Conservation (phyloP, 2,329 filamentous ascomycete species). For the Neofusicoccum laricinum region DNA sequence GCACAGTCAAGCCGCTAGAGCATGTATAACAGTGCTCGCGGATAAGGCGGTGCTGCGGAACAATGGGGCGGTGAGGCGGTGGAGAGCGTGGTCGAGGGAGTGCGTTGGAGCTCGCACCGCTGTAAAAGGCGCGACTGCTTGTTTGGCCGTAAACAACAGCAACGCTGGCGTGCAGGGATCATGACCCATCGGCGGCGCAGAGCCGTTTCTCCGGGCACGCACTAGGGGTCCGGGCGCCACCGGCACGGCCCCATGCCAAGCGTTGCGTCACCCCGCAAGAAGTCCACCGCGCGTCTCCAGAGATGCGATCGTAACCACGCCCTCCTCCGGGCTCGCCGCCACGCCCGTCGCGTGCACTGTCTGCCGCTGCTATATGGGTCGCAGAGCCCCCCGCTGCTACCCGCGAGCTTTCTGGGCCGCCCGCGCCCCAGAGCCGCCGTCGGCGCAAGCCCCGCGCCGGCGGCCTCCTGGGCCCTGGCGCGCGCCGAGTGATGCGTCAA, state of each 20-base stretch:
- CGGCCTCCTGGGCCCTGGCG: not conserved
- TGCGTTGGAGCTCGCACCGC: constrained; percentile 18
- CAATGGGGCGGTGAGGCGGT: constrained; percentile 32
- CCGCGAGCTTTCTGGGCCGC: not conserved
- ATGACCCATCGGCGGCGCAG: no score
- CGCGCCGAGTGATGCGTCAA: constrained; percentile 8
- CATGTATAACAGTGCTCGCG: constrained; percentile 36
- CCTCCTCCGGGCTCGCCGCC: not conserved
- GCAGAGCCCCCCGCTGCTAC: not conserved
- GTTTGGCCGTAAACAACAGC: constrained; percentile 6
- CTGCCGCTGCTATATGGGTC: constrained; percentile 2
- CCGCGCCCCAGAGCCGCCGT: not conserved
- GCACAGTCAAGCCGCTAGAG: constrained; percentile 26
- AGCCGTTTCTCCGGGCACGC: no score
- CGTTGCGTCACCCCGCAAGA: not conserved
- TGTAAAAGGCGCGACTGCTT: constrained; percentile 3
- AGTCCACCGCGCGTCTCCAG: constrained; percentile 5
- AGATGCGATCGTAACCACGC: not conserved
- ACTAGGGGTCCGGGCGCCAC: not conserved
- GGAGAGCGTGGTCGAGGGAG: constrained; percentile 3
- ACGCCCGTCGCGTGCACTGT: not conserved
- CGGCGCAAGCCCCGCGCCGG: not conserved
- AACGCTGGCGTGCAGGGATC: not conserved
- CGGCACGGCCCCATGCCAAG: not conserved
- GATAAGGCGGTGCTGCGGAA: constrained; percentile 34